Evolutionary conservation across 208 protist species (phyloP), one percentile per base, ranked within the genome.

Genomic region (Trichomonas gallinae): DNA sequence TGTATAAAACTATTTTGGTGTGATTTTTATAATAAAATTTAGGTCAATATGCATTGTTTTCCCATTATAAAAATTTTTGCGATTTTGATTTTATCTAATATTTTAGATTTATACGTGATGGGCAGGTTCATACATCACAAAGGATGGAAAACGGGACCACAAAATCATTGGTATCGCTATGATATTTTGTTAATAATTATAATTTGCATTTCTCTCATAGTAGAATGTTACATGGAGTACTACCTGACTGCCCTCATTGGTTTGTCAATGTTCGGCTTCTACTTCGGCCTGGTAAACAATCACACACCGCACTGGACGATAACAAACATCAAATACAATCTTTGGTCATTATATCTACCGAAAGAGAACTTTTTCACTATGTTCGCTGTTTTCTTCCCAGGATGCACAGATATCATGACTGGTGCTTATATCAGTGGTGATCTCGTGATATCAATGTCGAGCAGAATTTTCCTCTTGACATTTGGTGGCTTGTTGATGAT

Each of bases 371-470:
- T 89, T 31, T 89, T 0, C 10, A 44, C 83, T 45, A 46, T 89
- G 3, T 96, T 98, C 51, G 97, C 96, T 23, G 38, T 98, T 0
- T 98, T 98, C 72, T 98, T 98, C 87, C 98, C 98, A 0, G 96
- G 91, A 3, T 97, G 98, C 11, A 98, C 97, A 34, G 98, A 98
- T n/a, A 98, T 98, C n/a, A 97, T 98, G 97, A 97, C 98, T 23
- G 98, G 98, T 21, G 97, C 98, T 11, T 98, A 98, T 49, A 51
- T 98, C 10, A 97, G 96, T n/a, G 98, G 98, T 63, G 97, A 98
- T 58, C 96, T 98, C 0, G 96, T 96, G 83, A 91, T 91, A 15
- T 38, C 8, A 91, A 91, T 48, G 1, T 91, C 8, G 83, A 91
- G 48, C 34, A 91, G 0, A 3, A 38, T 11, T 91, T 26, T 13